Evolutionary conservation across 805 yeast genomes (phyloP).

Genomic region (Kodamaea kaohsiungensis): DNA sequence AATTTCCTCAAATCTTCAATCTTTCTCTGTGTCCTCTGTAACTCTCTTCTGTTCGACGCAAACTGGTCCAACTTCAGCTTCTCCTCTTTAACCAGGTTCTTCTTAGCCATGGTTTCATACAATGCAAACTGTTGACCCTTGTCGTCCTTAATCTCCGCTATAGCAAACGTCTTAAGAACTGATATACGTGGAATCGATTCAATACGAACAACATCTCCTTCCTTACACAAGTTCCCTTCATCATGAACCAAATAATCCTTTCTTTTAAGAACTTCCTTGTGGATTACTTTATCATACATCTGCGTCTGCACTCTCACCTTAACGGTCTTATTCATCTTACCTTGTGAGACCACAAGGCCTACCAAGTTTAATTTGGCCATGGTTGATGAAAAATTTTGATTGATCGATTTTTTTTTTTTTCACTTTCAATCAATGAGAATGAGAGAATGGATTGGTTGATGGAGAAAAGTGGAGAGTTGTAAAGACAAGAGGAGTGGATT

Average conservation of each 20-base stretch:
- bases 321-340: slow-evolving; percentile 93
- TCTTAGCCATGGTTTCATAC: slow-evolving; percentile 73
- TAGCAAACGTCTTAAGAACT: slow-evolving; percentile 79
- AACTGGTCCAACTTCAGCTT: slow-evolving; percentile 54
- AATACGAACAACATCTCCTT: slow-evolving; percentile 93
- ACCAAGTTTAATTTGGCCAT: slow-evolving; percentile 91
- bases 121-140: slow-evolving; percentile 90
- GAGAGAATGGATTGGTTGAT: background rate
- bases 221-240: slow-evolving; percentile 86
- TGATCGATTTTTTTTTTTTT: background rate
- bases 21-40: slow-evolving; percentile 28
- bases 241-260: slow-evolving; percentile 91
- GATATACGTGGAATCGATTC: slow-evolving; percentile 87
- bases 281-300: slow-evolving; percentile 67
- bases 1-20: slow-evolving; percentile 40
- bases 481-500: no score
- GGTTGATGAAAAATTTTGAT: slow-evolving; percentile 10
- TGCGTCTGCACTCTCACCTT: slow-evolving; percentile 86
- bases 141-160: slow-evolving; percentile 86
- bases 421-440: background rate
- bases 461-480: no score
- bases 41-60: slow-evolving; percentile 41
- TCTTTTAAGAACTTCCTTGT: slow-evolving; percentile 74
- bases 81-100: slow-evolving; percentile 69
- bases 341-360: slow-evolving; percentile 94